Evolutionary conservation across 139 green algal species (phyloP).

Genomic region (Auxenochlorella pyrenoidosa): DNA sequence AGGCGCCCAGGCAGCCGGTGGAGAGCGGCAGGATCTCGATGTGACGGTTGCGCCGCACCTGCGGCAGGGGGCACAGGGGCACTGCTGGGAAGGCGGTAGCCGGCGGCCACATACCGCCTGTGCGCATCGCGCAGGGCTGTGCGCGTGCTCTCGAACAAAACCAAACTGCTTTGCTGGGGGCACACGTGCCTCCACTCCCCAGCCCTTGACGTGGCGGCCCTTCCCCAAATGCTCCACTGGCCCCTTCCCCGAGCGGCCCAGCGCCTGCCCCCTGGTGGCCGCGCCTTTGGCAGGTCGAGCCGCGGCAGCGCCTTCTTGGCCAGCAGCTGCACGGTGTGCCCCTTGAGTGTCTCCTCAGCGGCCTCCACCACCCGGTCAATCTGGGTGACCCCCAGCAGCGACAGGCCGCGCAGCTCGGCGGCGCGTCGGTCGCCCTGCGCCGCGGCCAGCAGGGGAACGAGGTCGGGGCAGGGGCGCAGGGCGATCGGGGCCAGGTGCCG

Average conservation of each 20-base stretch:
- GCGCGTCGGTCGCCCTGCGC: slow-evolving; percentile 81
- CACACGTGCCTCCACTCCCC: too few species aligned
- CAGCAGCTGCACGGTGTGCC: slow-evolving; percentile 85
- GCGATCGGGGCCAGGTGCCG: too few species aligned
- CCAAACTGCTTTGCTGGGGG: too few species aligned
- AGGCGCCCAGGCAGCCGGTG: slow-evolving; percentile 84
- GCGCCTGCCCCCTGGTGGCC: too few species aligned
- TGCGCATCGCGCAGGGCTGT: too few species aligned
- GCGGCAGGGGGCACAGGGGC: neutral
- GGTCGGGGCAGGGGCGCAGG: too few species aligned
- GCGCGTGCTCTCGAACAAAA: too few species aligned
- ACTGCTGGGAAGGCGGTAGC: too few species aligned
- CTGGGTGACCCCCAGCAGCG: slow-evolving; percentile 81
- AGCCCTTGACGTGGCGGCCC: too few species aligned
- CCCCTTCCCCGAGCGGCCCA: too few species aligned
- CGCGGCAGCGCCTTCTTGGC: slow-evolving; percentile 81
- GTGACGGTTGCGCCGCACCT: slow-evolving; percentile 85
- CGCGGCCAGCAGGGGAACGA: neutral
- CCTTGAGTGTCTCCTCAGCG: slow-evolving; percentile 91
- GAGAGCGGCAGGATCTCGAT: slow-evolving; percentile 95
- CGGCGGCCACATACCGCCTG: too few species aligned
- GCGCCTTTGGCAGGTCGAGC: slow-evolving; percentile 93
- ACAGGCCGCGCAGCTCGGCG: slow-evolving; percentile 81
- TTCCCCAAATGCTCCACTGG: too few species aligned
- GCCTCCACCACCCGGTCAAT: slow-evolving; percentile 94